A percentile compares a stretch with the other conserved stretches of the same genome.
Conservation (phyloP, 2,329 filamentous ascomycete species). For the Dothideomycetes sp. region DNA sequence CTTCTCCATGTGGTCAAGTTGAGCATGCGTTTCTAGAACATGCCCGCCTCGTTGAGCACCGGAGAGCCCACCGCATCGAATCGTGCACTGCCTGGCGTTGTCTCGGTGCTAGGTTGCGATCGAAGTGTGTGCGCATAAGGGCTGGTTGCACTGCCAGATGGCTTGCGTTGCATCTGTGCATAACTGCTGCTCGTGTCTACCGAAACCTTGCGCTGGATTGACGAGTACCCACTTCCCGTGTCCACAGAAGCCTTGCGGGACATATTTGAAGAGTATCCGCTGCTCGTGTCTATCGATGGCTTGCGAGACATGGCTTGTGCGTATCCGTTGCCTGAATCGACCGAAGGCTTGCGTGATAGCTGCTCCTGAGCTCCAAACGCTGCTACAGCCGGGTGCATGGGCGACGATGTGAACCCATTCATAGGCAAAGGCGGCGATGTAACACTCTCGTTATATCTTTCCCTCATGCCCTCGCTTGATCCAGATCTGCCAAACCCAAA, state of each 20-base stretch:
- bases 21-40: constrained; percentile 14
- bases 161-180: not conserved
- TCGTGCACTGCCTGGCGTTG: constrained; percentile 6
- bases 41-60: constrained; percentile 16
- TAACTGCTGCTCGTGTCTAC: not conserved
- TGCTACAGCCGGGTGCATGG: constrained; percentile 1
- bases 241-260: too few species aligned
- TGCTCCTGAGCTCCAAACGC: constrained; percentile 7
- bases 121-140: not conserved
- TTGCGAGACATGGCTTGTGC: too few species aligned
- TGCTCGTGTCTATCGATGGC: too few species aligned
- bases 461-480: constrained; percentile 2
- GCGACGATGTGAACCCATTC: constrained; percentile 7
- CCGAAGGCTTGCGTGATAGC: constrained; percentile 11
- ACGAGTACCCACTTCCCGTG: too few species aligned
- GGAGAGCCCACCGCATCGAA: constrained; percentile 14
- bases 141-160: constrained; percentile 6
- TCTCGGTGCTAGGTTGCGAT: not conserved
- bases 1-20: too few species aligned
- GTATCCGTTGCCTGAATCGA: not conserved
- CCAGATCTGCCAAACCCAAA: constrained; percentile 20
- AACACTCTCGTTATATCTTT: not conserved
- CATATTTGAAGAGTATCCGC: too few species aligned
- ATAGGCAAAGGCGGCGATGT: constrained; percentile 5
- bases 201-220: constrained; percentile 10